phyloP scores from a whole-genome alignment of 441 rosid species.

The Brassica balearica region DNA sequence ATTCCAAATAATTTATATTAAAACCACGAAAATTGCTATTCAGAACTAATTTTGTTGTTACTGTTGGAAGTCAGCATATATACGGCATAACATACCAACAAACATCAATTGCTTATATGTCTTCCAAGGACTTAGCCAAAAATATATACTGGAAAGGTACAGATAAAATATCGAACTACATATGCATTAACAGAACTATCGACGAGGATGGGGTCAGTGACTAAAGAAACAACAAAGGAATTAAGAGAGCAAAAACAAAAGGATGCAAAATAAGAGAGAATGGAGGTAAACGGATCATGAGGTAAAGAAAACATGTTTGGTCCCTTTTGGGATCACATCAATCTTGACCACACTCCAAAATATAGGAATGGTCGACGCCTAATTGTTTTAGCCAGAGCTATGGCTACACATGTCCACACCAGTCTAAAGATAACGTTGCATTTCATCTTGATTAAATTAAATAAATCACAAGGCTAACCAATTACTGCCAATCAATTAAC shows the following conservation, averaged over 20 bases:
- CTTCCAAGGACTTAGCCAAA: conserved; percentile 5
- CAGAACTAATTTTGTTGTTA: background rate
- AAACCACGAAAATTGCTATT: background rate
- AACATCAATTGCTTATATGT: background rate
- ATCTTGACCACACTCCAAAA: conserved; percentile 30
- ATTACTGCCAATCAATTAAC: background rate
- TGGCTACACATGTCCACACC: conserved; percentile 24
- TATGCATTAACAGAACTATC: background rate
- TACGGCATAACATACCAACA: conserved; percentile 8
- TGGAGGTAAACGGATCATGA: conserved; percentile 19
- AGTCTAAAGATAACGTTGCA: conserved; percentile 20
- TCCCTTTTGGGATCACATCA: conserved; percentile 36
- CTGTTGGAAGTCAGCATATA: conserved; percentile 15
- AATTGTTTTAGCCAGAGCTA: background rate
- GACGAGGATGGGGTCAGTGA: conserved; percentile 27
- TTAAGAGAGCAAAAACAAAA: background rate
- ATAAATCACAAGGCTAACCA: background rate
- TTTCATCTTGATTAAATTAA: background rate
- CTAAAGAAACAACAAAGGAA: conserved; percentile 23
- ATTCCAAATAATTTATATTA: background rate
- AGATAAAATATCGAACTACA: background rate
- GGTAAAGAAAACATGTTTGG: conserved; percentile 23
- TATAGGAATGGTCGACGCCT: conserved; percentile 6
- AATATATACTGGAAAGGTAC: background rate
- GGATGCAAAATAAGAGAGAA: conserved; percentile 19